Evolutionary conservation across 352 stramenopile genomes (phyloP), one percentile per base, ranked within the genome.

Genomic region (Globisporangium alternatum): DNA sequence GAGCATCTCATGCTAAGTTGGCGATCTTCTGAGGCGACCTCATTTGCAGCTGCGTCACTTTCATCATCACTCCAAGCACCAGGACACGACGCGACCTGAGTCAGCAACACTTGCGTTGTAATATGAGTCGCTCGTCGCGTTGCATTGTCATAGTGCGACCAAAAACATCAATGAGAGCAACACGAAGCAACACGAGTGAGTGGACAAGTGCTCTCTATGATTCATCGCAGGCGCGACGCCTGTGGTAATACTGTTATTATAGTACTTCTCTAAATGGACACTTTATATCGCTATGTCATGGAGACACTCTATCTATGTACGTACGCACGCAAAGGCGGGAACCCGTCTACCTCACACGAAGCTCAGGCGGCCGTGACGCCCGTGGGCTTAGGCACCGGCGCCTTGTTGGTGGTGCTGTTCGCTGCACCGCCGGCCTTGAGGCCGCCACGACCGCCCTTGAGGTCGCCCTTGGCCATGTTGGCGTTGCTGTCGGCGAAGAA

Each of bases 401-500:
- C 54, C 41, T 56, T 67, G 30, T 17, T 45, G 12, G 4, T 45
- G 37, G 25, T 67, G 30, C 10, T 37, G 33, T 37, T 37, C 33
- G 49, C 15, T 15, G 49, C 22, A 19, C 44, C 44, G 17, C 21
- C 22, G 35, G 65, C 69, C 61, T 74, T 70, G 44, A 66, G 64
- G 55, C 67, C 69, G 45, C 74, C 6, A 25, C n/a, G 71, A 10
- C 41, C 17, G 41, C 56, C 43, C 56, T 62, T 62, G 39, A 31
- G 56, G 56, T 62, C 56, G 17, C 30, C 60, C 62, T 84, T 88
- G 72, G 80, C 71, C 62, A 69, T 72, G 64, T 80, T 84, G 52
- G 64, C 68, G 57, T 58, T 64, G 53, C 33, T 69, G 66, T 86
- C 80, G 12, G 78, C 80, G 60, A 89, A 89, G 66, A 89, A 89